These are phyloP conservation scores for Coniochaeta pulveracea DNA, from an alignment of 2,329 filamentous ascomycete species.

Conservation along the genomic window DNA sequence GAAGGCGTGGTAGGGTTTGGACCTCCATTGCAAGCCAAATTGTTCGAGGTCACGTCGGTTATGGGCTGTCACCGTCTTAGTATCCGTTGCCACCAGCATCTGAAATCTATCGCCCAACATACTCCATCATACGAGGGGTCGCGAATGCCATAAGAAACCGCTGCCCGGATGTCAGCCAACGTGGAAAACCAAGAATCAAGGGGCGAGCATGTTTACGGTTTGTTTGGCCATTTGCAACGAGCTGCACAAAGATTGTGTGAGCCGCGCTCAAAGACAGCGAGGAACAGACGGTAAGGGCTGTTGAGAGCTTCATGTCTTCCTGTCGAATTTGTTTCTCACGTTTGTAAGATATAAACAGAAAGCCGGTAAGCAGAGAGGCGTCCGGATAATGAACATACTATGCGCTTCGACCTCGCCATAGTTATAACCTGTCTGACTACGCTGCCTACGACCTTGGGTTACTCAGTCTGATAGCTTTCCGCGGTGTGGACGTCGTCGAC, in stretches of 20 bases:
- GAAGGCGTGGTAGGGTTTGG: constrained; percentile 35
- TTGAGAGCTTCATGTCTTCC: constrained; percentile 13
- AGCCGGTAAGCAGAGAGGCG: neutral
- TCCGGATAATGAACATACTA: neutral
- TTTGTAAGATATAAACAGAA: neutral
- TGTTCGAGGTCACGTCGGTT: constrained; percentile 33
- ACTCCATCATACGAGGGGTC: constrained; percentile 38
- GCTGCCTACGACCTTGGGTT: neutral
- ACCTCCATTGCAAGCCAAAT: constrained; percentile 40
- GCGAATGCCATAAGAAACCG: constrained; percentile 36
- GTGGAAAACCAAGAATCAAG: neutral
- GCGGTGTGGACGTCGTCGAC: neutral
- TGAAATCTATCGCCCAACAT: constrained; percentile 11
- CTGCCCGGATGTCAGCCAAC: constrained; percentile 8
- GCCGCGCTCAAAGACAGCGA: constrained; percentile 11
- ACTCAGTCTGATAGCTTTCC: neutral
- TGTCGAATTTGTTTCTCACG: neutral
- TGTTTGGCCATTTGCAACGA: constrained; percentile 32
- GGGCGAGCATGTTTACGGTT: constrained; percentile 14
- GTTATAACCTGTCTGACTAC: neutral
- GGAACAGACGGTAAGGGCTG: constrained; percentile 8
- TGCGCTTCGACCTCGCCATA: constrained; percentile 1
- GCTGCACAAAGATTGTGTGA: constrained; percentile 33
- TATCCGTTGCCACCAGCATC: neutral
- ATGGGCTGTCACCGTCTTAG: constrained; percentile 10